Conservation (phyloP, 2,329 filamentous ascomycete species). For the Xylariomycetidae sp. region DNA sequence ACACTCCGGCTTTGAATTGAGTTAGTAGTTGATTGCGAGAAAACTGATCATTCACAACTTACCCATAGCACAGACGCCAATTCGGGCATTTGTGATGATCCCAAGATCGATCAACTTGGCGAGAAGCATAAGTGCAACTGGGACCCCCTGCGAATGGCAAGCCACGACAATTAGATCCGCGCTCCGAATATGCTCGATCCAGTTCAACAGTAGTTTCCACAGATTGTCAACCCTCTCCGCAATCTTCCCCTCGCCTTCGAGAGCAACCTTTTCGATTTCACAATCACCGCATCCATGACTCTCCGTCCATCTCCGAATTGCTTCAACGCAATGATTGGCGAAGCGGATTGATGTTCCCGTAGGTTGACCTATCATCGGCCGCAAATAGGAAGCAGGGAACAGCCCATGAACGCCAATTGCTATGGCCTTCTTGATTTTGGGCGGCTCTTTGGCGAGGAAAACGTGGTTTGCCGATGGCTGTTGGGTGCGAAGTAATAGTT, state of each 20-base stretch:
- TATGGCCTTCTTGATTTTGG: slow-evolving; percentile 76
- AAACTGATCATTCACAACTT: slow-evolving; percentile 22
- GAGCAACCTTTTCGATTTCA: slow-evolving; percentile 87
- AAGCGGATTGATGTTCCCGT: slow-evolving; percentile 95
- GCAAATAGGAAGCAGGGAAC: slow-evolving; percentile 80
- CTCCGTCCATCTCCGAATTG: slow-evolving; percentile 79
- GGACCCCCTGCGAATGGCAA: slow-evolving; percentile 93
- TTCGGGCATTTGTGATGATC: slow-evolving; percentile 68
- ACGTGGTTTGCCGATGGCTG: slow-evolving; percentile 65
- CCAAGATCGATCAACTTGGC: slow-evolving; percentile 90
- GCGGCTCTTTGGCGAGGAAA: slow-evolving; percentile 62
- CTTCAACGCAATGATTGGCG: slow-evolving; percentile 77
- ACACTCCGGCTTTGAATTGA: slow-evolving; percentile 66
- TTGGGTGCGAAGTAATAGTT: slow-evolving; percentile 52
- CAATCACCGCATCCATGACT: slow-evolving; percentile 66
- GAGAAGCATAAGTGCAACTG: slow-evolving; percentile 86
- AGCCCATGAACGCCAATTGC: slow-evolving; percentile 94
- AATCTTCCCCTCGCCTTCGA: slow-evolving; percentile 93
- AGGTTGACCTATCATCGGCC: slow-evolving; percentile 89
- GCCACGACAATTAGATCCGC: slow-evolving; percentile 91
- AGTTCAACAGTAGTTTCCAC: slow-evolving; percentile 92
- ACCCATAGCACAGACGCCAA: slow-evolving; percentile 80
- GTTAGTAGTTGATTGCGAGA: slow-evolving; percentile 5
- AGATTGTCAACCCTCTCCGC: slow-evolving; percentile 83
- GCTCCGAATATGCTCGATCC: slow-evolving; percentile 82